Evolutionary conservation across 2,329 filamentous ascomycete species (phyloP).

Genomic region (Botrytis fragariae): DNA sequence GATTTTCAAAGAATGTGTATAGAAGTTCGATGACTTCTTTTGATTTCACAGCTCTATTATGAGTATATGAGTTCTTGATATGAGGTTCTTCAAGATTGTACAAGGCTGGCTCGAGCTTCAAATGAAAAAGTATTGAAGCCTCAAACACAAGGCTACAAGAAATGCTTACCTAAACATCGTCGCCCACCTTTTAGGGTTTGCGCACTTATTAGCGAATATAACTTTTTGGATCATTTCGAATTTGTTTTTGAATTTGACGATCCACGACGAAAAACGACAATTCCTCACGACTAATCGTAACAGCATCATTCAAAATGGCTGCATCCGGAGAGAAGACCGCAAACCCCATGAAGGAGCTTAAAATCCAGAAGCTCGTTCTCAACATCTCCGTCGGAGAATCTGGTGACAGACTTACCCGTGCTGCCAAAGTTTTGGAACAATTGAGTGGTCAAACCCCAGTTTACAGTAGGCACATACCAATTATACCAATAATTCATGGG

Average conservation of each 20-base stretch:
- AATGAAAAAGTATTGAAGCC: constrained; percentile 11
- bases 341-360: constrained; percentile 99
- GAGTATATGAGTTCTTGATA: constrained; percentile 22
- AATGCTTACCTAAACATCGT: constrained; percentile 17
- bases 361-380: constrained; percentile 98
- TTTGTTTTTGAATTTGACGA: constrained; percentile 23
- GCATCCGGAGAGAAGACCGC: constrained; percentile 74
- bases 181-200: constrained; percentile 20
- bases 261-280: constrained; percentile 28
- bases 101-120: constrained; percentile 19
- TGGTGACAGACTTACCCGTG: constrained; percentile 99
- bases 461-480: constrained; percentile 70
- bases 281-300: constrained; percentile 27
- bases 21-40: constrained; percentile 39
- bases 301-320: constrained; percentile 47
- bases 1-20: constrained; percentile 39
- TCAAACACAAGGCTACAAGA: constrained; percentile 20
- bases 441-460: constrained; percentile 98
- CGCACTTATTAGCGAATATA: constrained; percentile 15
- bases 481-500: constrained; percentile 21
- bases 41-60: constrained; percentile 34
- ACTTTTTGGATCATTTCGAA: constrained; percentile 10
- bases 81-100: constrained; percentile 16
- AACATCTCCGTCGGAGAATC: constrained; percentile 99
- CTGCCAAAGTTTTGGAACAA: constrained; percentile 99